Conservation (phyloP, 371 early-diverging fungal species). For the Lichtheimia ramosa region DNA sequence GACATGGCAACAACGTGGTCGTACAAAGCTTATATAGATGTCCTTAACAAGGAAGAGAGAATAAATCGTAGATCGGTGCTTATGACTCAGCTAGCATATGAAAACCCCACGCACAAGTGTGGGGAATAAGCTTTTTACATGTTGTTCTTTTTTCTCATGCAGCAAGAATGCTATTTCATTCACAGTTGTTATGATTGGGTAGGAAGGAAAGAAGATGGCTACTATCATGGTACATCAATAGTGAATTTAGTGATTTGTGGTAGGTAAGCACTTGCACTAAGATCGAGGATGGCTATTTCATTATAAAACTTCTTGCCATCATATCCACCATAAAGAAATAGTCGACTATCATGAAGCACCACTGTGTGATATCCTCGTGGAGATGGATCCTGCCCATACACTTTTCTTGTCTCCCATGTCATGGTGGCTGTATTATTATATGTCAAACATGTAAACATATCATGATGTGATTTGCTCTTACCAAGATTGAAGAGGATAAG, state of each 20-base stretch:
- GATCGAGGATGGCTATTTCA: constrained; percentile 79
- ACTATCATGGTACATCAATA: constrained; percentile 18
- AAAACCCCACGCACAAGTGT: no score
- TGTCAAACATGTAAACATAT: background rate
- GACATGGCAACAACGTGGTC: no score
- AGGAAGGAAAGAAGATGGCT: background rate
- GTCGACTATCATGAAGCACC: constrained; percentile 73
- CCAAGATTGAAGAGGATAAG: constrained; percentile 81
- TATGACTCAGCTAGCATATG: no score
- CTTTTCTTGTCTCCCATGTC: constrained; percentile 75
- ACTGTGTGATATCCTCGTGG: constrained; percentile 89
- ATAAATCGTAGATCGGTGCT: no score
- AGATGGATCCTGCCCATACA: constrained; percentile 70
- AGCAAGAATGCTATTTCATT: no score
- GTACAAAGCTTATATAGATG: no score
- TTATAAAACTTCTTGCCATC: constrained; percentile 80
- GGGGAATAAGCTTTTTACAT: no score
- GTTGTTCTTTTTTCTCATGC: no score
- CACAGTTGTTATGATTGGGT: no score
- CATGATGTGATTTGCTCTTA: constrained; percentile 4
- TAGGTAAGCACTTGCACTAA: constrained; percentile 73
- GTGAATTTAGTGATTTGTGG: constrained; percentile 65
- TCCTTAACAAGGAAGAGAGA: no score
- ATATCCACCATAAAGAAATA: constrained; percentile 85
- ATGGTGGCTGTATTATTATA: constrained; percentile 57